Conservation (phyloP, 257 asterid species). For the Sherardia arvensis region DNA sequence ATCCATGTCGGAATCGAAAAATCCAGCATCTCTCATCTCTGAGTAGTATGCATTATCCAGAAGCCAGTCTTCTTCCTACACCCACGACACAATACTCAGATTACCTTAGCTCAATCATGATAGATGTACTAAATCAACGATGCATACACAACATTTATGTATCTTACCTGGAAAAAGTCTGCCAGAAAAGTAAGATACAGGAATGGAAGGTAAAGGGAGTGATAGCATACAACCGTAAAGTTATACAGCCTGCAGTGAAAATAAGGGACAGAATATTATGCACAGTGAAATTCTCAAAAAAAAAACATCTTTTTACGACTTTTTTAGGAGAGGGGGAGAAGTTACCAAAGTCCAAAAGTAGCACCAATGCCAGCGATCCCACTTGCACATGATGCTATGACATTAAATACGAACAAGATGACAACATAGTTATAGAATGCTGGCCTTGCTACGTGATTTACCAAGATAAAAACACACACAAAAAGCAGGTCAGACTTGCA, state of each 20-base stretch:
- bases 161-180: conserved; percentile 73
- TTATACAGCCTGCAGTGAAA: conserved; percentile 55
- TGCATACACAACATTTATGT: not conserved
- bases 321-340: not conserved
- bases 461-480: not conserved
- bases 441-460: conserved; percentile 55
- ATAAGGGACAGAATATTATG: not conserved
- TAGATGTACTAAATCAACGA: not conserved
- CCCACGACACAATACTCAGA: not conserved
- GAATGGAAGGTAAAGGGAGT: conserved; percentile 71
- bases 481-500: not conserved
- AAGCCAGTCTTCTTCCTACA: conserved; percentile 91
- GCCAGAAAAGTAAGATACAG: conserved; percentile 58
- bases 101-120: not conserved
- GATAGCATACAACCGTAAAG: conserved; percentile 44
- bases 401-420: conserved; percentile 50
- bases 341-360: conserved; percentile 67
- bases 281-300: not conserved
- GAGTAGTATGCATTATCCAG: conserved; percentile 78
- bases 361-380: conserved; percentile 64
- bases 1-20: conserved; percentile 73
- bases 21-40: conserved; percentile 93
- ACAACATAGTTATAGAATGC: conserved; percentile 84
- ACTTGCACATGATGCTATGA: conserved; percentile 42
- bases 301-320: not conserved